Evolutionary conservation across 2,329 filamentous ascomycete genomes (phyloP), one percentile per base, ranked within the genome.

Genomic region (Sarocladium kiliense): DNA sequence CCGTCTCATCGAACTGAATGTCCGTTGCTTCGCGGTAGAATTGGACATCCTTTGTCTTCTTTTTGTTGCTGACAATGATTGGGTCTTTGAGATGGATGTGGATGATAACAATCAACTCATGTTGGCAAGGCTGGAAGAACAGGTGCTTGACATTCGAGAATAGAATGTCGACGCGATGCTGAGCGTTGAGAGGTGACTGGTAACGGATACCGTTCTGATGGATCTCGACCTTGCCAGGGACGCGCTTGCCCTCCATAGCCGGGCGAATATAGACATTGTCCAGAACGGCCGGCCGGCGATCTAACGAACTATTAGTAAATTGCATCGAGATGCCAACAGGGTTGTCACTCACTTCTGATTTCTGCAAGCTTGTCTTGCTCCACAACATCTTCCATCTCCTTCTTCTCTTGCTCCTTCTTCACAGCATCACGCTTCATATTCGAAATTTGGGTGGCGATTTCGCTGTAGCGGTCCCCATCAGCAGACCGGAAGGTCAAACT

Each of bases 151-250:
- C 90, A 74, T 99, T 99, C 75, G 90, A 95, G 78, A 99, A 99
- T 1, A 99, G 81, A 54, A 99, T 86, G 65, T 99, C 94, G 50
- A 99, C 90, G 64, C 87, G 84, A 63, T 94, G 88, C 62, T 91
- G 87, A 21, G 85, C 85, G 69, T 88, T 86, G 60, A 95, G 76
- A 54, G 89, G 84, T 54, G 90, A 89, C 75, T 93, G 80, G 71
- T 99, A 99, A 58, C 94, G 89, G 56, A 99, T 88, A 92, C 94
- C 94, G 65, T 99, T 99, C 66, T 97, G 92, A 72, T 99, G 94
- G 53, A 99, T 97, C 72, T 97, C 93, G 37, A 99, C 87, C 68
- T 94, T 91, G 65, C 94, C 94, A 44, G 94, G 89, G 27, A 99
- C 90, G 65, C 94, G 91, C 75, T 99, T 99, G 65, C 92, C 92